Evolutionary conservation across 106 monocot species (phyloP).

Genomic region (Apostasia ramifera): DNA sequence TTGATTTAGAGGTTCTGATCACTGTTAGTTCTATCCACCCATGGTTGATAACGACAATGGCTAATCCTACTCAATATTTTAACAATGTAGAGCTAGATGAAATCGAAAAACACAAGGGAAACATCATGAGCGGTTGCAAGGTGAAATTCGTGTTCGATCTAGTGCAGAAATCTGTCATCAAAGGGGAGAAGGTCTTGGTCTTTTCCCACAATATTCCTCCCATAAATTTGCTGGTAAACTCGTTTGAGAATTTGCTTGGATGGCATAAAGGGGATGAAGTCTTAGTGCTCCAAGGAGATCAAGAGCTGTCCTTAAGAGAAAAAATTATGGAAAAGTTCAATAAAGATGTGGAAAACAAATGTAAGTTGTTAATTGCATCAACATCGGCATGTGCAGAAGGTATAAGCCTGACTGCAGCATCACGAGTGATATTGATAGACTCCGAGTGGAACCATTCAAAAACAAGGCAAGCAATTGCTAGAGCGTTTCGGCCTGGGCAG

Average conservation of each 20-base stretch:
- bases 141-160: conserved; percentile 56
- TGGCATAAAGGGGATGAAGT: conserved; percentile 51
- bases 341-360: conserved; percentile 19
- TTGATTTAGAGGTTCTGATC: conserved; percentile 45
- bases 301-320: conserved; percentile 36
- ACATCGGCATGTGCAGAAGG: conserved; percentile 71
- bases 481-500: conserved; percentile 65
- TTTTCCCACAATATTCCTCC: conserved; percentile 66
- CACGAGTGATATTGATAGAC: conserved; percentile 61
- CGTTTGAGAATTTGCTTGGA: conserved; percentile 33
- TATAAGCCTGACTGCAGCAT: conserved; percentile 61
- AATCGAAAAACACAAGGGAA: conserved; percentile 21
- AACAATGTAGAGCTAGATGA: conserved; percentile 24
- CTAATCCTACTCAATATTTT: conserved; percentile 26
- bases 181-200: conserved; percentile 55
- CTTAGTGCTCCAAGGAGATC: conserved; percentile 56
- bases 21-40: conserved; percentile 61
- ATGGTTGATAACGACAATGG: conserved; percentile 39
- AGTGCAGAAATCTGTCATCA: conserved; percentile 37
- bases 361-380: conserved; percentile 55
- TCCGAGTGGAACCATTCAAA: conserved; percentile 74
- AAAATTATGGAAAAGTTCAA: conserved; percentile 62
- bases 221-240: conserved; percentile 32
- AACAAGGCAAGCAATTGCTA: conserved; percentile 67
- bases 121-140: conserved; percentile 41